Percentiles rank a stretch among this genome's conserved stretches.
These are phyloP conservation scores for bread wheat (Triticum aestivum) DNA, from an alignment of 176 grass and related monocot species.

Conservation along the genomic window IWGSC_CS_RefSeq_v2.1 NC_057803.1:194999238-194999737, in stretches of 20 bases:
- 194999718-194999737: background rate
- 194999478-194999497: background rate
- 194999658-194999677: too few relatives aligned
- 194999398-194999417: too few relatives aligned
- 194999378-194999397: too few relatives aligned
- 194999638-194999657: background rate
- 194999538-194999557: background rate
- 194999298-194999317: conserved; percentile 99
- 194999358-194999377: too few relatives aligned
- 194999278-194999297: conserved; percentile 65
- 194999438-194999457: too few relatives aligned
- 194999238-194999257: background rate
- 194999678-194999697: too few relatives aligned
- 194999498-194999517: background rate
- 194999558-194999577: background rate
- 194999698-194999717: too few relatives aligned
- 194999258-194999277: background rate
- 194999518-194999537: conserved; percentile 5
- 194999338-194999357: too few relatives aligned
- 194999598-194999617: background rate
- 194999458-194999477: background rate
- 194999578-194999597: background rate
- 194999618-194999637: background rate
- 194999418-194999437: too few relatives aligned
- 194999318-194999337: conserved; percentile 48